These are phyloP conservation scores for Plasmodium vivax DNA, from an alignment of 169 alveolate species.

Conservation along the genomic window DNA sequence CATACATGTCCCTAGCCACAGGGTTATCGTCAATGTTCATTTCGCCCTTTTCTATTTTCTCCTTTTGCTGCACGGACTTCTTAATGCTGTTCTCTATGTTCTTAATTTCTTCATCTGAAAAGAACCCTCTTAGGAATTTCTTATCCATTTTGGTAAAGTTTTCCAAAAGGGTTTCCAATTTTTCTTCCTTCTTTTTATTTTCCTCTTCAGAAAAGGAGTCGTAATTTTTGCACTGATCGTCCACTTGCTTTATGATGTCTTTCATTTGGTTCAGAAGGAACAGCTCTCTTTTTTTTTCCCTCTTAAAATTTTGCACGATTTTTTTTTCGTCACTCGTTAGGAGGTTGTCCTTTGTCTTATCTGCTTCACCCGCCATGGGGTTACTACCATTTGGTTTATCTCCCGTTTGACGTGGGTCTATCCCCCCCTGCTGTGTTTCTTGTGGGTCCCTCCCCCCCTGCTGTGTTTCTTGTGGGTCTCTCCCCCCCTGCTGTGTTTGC, in stretches of 20 bases:
- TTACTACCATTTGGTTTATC: background rate
- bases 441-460: background rate
- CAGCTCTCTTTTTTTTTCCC: slow-evolving; percentile 60
- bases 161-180: slow-evolving; percentile 72
- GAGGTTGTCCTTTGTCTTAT: background rate
- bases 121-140: slow-evolving; percentile 48
- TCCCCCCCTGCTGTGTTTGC: background rate
- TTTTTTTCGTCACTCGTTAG: slow-evolving; percentile 52
- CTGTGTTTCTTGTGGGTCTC: background rate
- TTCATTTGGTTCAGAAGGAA: slow-evolving; percentile 49
- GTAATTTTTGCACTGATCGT: slow-evolving; percentile 64
- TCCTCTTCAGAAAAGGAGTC: slow-evolving; percentile 43
- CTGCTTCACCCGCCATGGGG: background rate
- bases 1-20: slow-evolving; percentile 1
- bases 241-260: slow-evolving; percentile 71
- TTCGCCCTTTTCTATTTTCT: slow-evolving; percentile 64
- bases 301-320: slow-evolving; percentile 61
- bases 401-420: background rate
- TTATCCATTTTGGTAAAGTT: slow-evolving; percentile 74
- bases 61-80: slow-evolving; percentile 40
- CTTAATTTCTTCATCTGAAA: slow-evolving; percentile 73
- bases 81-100: slow-evolving; percentile 62
- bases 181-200: slow-evolving; percentile 63
- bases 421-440: background rate
- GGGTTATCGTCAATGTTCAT: slow-evolving; percentile 9